Conservation (phyloP, 2,329 filamentous ascomycete genomes). For the Rutstroemia sp. region DNA sequence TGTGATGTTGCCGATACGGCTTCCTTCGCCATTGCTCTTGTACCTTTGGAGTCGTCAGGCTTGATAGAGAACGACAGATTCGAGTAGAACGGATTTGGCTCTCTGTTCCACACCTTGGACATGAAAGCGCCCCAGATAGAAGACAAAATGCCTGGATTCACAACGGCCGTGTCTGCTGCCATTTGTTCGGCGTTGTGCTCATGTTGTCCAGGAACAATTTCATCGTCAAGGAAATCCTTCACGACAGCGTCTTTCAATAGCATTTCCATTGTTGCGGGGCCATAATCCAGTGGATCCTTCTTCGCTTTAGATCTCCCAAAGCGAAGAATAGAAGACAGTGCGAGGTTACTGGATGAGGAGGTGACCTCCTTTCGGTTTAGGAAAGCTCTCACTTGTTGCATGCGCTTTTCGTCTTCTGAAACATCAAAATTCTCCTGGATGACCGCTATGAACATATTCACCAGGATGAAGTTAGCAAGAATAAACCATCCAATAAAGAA, state of each 20-base stretch:
- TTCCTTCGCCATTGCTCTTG: conserved; percentile 81
- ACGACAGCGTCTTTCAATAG: conserved; percentile 93
- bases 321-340: conserved; percentile 63
- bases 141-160: conserved; percentile 52
- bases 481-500: conserved; percentile 97
- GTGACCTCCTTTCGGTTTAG: conserved; percentile 84
- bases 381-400: conserved; percentile 94
- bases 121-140: conserved; percentile 54
- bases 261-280: conserved; percentile 90
- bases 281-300: conserved; percentile 84
- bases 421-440: conserved; percentile 99
- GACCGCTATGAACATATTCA: conserved; percentile 99
- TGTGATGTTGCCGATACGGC: conserved; percentile 77
- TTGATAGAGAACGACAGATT: conserved; percentile 59
- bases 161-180: conserved; percentile 28
- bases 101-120: conserved; percentile 51
- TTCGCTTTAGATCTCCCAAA: conserved; percentile 51
- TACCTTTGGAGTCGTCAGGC: conserved; percentile 72
- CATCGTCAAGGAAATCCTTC: conserved; percentile 84
- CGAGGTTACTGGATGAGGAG: conserved; percentile 62
- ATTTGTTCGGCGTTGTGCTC: conserved; percentile 29
- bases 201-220: conserved; percentile 38
- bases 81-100: conserved; percentile 94
- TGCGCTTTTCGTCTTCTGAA: conserved; percentile 92
- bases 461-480: conserved; percentile 84